Percentiles rank a stretch among this genome's conserved stretches.
phyloP scores from a whole-genome alignment of 2,329 filamentous ascomycete genomes.

The Endocalyx cinctus region DNA sequence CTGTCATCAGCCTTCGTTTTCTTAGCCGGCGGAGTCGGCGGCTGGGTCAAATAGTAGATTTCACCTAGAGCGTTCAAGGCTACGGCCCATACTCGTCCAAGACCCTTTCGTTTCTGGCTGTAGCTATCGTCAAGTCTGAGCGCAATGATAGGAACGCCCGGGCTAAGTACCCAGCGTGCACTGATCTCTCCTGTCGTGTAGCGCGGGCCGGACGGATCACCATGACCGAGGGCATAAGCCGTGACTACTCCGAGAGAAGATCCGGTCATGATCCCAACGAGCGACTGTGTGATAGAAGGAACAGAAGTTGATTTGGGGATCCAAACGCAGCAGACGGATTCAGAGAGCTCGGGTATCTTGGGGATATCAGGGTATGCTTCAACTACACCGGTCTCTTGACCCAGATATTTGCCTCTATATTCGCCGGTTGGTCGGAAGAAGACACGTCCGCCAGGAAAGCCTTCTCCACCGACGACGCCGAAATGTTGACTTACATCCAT shows the following conservation, averaged over 20 bases:
- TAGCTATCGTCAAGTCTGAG: slow-evolving; percentile 82
- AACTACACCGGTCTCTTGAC: slow-evolving; percentile 53
- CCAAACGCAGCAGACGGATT: slow-evolving; percentile 79
- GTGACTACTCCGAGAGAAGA: slow-evolving; percentile 81
- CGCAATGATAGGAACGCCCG: slow-evolving; percentile 84
- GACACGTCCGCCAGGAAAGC: slow-evolving; percentile 73
- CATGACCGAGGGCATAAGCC: slow-evolving; percentile 69
- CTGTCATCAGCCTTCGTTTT: slow-evolving; percentile 49
- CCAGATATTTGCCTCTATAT: slow-evolving; percentile 71
- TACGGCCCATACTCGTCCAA: slow-evolving; percentile 80
- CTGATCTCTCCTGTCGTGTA: slow-evolving; percentile 73
- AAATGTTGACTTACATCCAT: slow-evolving; percentile 88
- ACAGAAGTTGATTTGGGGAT: slow-evolving; percentile 77
- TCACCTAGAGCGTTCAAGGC: slow-evolving; percentile 93
- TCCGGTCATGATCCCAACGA: slow-evolving; percentile 78
- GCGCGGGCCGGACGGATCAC: slow-evolving; percentile 54
- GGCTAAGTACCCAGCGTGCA: slow-evolving; percentile 83
- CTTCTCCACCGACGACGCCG: slow-evolving; percentile 81
- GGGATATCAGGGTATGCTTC: slow-evolving; percentile 71
- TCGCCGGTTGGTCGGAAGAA: slow-evolving; percentile 75
- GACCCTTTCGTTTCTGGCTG: slow-evolving; percentile 62
- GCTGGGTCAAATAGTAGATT: slow-evolving; percentile 75
- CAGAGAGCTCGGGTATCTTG: slow-evolving; percentile 62
- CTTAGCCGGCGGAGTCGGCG: slow-evolving; percentile 53
- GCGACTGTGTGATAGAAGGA: slow-evolving; percentile 66